Evolutionary conservation across 306 rosid species (phyloP), one percentile per base, ranked within the genome.

Genomic region (Datisca glomerata): DNA sequence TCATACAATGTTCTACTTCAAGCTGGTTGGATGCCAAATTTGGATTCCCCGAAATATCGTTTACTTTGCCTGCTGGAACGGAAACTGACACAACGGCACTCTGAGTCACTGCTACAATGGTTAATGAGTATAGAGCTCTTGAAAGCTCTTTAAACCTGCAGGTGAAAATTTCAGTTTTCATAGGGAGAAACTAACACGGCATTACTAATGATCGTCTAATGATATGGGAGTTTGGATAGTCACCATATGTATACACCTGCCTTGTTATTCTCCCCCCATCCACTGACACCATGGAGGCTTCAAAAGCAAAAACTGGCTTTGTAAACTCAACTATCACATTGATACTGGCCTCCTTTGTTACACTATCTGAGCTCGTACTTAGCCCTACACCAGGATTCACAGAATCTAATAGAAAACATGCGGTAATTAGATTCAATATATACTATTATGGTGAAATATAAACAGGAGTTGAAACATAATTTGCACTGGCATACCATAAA

Each of bases 251-350:
- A n/a, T n/a, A n/a, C 62, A 75, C 78, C 55, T 65, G 77, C 91
- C 91, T 75, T 69, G 64, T 66, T 58, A 79, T 42, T 59, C 54
- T 65, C 47, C 91, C 84, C 16, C 84, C 77, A 2, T 12, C 28
- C 34, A 79, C 70, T 48, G 68, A 46, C 41, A 79, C 60, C 60
- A 39, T 55, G 23, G 84, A 68, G 55, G 66, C 66, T 49, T 61
- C 61, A 51, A 79, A 75, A 31, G 80, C 80, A 56, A 79, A 79
- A 15, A 79, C 84, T 8, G 91, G 91, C 47, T 75, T 75, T 49
- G 80, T 62, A 63, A 79, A 79, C 70, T 75, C 91, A 34, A 53
- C 84, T 53, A 75, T 37, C 16, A 75, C 58, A 37, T 57, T 68
- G 58, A 75, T 63, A 46, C 51, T 23, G 16, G 17, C 27, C 35